Percentiles rank a stretch among this genome's conserved stretches.
phyloP scores from a whole-genome alignment of 1,139 yeast species.

The Sugiyamaella novakii region DNA sequence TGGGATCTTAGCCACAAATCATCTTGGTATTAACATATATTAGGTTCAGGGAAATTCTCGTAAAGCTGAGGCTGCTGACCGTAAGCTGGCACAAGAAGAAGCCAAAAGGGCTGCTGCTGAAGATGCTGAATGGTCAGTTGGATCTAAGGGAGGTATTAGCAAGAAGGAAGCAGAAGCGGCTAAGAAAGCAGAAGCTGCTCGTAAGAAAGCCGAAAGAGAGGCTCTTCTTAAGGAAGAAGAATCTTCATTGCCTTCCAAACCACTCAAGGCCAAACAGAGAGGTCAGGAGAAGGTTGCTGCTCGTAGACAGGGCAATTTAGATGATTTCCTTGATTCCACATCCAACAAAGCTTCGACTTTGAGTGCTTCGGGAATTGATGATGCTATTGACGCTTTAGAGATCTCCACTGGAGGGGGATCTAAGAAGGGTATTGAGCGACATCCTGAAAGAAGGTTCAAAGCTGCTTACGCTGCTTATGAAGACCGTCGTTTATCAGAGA shows the following conservation, averaged over 20 bases:
- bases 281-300: constrained; percentile 74
- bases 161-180: constrained; percentile 60
- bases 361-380: constrained; percentile 74
- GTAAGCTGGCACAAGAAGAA: constrained; percentile 58
- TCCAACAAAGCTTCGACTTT: constrained; percentile 47
- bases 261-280: constrained; percentile 56
- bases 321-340: constrained; percentile 44
- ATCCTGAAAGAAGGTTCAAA: constrained; percentile 86
- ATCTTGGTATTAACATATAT: no score
- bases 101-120: constrained; percentile 56
- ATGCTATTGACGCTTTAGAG: constrained; percentile 75
- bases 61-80: constrained; percentile 68
- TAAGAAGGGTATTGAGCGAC: constrained; percentile 69
- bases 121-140: constrained; percentile 69
- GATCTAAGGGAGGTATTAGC: constrained; percentile 68
- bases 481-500: constrained; percentile 70
- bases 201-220: constrained; percentile 49
- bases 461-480: constrained; percentile 77
- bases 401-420: constrained; percentile 50
- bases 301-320: constrained; percentile 63
- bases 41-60: constrained; percentile 68
- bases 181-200: constrained; percentile 45
- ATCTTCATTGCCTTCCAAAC: constrained; percentile 60
- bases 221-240: constrained; percentile 62
- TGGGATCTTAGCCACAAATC: no score